Conservation (phyloP, 2,329 filamentous ascomycete species). For the Colletotrichum musicola region DNA sequence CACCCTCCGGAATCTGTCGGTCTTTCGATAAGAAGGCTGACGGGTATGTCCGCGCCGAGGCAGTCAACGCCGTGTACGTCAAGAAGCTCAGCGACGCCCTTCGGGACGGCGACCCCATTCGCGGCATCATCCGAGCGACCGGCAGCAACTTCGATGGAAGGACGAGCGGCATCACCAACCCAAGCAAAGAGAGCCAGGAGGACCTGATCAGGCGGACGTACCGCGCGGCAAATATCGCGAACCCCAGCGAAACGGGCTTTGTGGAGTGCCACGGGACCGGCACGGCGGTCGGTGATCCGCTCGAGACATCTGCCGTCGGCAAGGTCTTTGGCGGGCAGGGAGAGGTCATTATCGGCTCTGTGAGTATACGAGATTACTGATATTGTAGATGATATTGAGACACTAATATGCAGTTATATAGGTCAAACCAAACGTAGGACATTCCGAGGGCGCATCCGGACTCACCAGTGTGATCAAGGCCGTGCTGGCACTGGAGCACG, state of each 20-base stretch:
- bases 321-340: slow-evolving; percentile 41
- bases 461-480: slow-evolving; percentile 48
- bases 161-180: slow-evolving; percentile 52
- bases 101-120: slow-evolving; percentile 52
- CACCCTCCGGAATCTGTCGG: slow-evolving; percentile 40
- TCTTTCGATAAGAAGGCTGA: slow-evolving; percentile 53
- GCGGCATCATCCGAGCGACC: slow-evolving; percentile 46
- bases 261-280: slow-evolving; percentile 60
- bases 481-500: slow-evolving; percentile 42
- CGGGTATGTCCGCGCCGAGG: slow-evolving; percentile 60
- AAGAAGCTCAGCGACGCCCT: slow-evolving; percentile 57
- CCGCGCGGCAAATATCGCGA: slow-evolving; percentile 42
- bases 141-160: slow-evolving; percentile 51
- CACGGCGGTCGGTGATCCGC: slow-evolving; percentile 56
- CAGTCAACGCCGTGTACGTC: slow-evolving; percentile 52
- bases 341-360: slow-evolving; percentile 1
- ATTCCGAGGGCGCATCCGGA: slow-evolving; percentile 50
- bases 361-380: not conserved
- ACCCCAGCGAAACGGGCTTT: slow-evolving; percentile 43
- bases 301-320: slow-evolving; percentile 48
- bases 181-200: slow-evolving; percentile 51
- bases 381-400: not conserved
- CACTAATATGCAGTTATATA: slow-evolving; percentile 43
- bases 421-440: slow-evolving; percentile 54
- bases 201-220: slow-evolving; percentile 49